Percentiles rank a stretch among this genome's conserved stretches.
phyloP scores from a whole-genome alignment of 2,329 filamentous ascomycete species.

The Nothophaeocryptopus gaeumannii region DNA sequence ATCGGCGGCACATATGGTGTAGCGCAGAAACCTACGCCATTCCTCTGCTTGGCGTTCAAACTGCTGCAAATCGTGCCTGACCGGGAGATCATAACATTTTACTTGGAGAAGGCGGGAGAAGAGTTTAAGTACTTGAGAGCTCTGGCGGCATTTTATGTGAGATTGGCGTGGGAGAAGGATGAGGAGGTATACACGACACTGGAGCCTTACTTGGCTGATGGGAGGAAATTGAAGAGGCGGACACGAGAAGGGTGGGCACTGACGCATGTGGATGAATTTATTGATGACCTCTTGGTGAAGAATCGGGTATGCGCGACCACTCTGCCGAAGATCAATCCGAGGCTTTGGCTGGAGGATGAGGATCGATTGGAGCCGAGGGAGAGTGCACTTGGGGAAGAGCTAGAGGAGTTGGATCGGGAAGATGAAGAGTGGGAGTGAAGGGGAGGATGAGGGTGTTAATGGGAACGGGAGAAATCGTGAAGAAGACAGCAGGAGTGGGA shows the following conservation, averaged over 20 bases:
- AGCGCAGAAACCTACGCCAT: constrained; percentile 82
- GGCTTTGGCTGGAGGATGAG: constrained; percentile 81
- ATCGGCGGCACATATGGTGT: constrained; percentile 86
- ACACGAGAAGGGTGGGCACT: constrained; percentile 71
- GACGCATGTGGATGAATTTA: constrained; percentile 85
- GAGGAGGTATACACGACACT: constrained; percentile 76
- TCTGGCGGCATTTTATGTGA: constrained; percentile 88
- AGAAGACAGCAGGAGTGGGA: constrained; percentile 4
- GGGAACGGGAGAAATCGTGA: constrained; percentile 13
- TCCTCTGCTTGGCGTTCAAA: constrained; percentile 93
- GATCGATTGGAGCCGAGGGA: constrained; percentile 81
- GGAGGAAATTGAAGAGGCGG: constrained; percentile 75
- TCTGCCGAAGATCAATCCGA: constrained; percentile 82
- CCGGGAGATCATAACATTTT: constrained; percentile 74
- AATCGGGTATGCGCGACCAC: constrained; percentile 88
- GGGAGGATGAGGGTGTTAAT: constrained; percentile 36
- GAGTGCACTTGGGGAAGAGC: constrained; percentile 73
- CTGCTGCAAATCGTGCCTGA: constrained; percentile 81
- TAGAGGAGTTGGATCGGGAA: constrained; percentile 68
- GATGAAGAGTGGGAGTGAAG: constrained; percentile 41
- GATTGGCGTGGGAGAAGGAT: constrained; percentile 78
- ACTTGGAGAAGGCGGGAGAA: constrained; percentile 72
- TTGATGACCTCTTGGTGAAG: constrained; percentile 86
- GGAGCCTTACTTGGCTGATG: constrained; percentile 79
- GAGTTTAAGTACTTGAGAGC: constrained; percentile 78